These are phyloP conservation scores for Pseudocercospora crystallina DNA, from an alignment of 2,329 filamentous ascomycete genomes.

Conservation along the genomic window DNA sequence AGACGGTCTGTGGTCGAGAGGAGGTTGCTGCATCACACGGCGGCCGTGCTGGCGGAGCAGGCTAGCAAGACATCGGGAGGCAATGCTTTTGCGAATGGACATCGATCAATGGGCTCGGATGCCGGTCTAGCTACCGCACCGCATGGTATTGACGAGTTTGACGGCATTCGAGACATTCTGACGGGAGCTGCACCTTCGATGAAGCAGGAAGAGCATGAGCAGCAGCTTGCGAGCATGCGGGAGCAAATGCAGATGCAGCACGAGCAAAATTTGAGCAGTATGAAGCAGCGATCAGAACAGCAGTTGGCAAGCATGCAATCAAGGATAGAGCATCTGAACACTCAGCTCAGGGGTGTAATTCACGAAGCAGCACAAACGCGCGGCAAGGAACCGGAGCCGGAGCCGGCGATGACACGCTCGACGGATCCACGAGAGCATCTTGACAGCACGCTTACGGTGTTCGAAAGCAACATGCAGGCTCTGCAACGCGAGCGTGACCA, in stretches of 20 bases:
- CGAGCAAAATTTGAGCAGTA: constrained; percentile 9
- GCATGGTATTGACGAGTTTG: constrained; percentile 56
- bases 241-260: constrained; percentile 23
- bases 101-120: constrained; percentile 22
- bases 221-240: constrained; percentile 11
- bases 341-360: constrained; percentile 33
- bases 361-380: constrained; percentile 29
- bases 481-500: constrained; percentile 31
- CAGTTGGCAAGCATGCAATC: constrained; percentile 33
- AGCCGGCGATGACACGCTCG: constrained; percentile 20
- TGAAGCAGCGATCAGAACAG: constrained; percentile 15
- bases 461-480: constrained; percentile 30
- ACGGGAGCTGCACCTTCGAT: constrained; percentile 22
- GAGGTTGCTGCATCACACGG: constrained; percentile 82
- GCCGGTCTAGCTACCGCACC: constrained; percentile 26
- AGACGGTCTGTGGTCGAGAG: constrained; percentile 71
- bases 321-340: constrained; percentile 34
- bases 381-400: constrained; percentile 25
- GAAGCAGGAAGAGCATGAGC: constrained; percentile 19
- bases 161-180: constrained; percentile 36
- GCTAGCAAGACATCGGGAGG: constrained; percentile 16
- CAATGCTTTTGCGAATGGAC: constrained; percentile 16
- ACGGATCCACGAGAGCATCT: constrained; percentile 16
- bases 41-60: constrained; percentile 86
- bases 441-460: constrained; percentile 24